Evolutionary conservation across 176 grass and related monocot species (phyloP), one percentile per base, ranked within the genome.

Genomic region (Aechmea fasciata): DNA sequence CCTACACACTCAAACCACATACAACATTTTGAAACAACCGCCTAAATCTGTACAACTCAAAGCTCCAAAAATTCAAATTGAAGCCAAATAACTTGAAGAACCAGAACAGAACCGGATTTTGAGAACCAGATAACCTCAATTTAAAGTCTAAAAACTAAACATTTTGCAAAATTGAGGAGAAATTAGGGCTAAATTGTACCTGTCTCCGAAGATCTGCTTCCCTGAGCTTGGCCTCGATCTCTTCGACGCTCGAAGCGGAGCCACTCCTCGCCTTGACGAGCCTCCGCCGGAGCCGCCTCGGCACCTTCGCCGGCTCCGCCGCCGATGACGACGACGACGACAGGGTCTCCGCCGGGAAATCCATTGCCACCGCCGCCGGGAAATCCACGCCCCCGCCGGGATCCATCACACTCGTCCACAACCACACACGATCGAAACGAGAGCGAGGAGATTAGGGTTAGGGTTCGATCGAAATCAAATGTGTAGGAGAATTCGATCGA

Each of bases 171-270:
- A 41, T 29, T 5, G 13, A 25, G 15, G 13, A 67, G 10, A 52
- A 47, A 53, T 7, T 61, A 11, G 9, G 78, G 53, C 10, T 6
- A 61, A 73, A 47, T 50, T 57, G 25, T 17, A 99, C 94, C 89
- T 99, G 81, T 77, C 94, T 80, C 80, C 94, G 87, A 33, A 88
- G 84, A 50, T 93, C 87, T 77, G 94, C 94, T 57, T 99, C 89
- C 85, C 72, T 83, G 69, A 99, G 90, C 78, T 89, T 99, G 67
- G 94, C 82, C 71, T 99, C 87, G 63, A 99, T 99, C 69, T 87
- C 94, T 82, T 90, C 89, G 7, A 79, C 90, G 83, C 87, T 99
- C 7, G 77, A 20, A 51, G 82, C 80, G 1, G 20, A 73, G 52
- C 64, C 50, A 64, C 68, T 77, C 25, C 65, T 72, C 12, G 76